A percentile compares a stretch with the other conserved stretches of the same genome.
phyloP scores from a whole-genome alignment of 805 yeast genomes.

The Zygotorulaspora florentina region DNA sequence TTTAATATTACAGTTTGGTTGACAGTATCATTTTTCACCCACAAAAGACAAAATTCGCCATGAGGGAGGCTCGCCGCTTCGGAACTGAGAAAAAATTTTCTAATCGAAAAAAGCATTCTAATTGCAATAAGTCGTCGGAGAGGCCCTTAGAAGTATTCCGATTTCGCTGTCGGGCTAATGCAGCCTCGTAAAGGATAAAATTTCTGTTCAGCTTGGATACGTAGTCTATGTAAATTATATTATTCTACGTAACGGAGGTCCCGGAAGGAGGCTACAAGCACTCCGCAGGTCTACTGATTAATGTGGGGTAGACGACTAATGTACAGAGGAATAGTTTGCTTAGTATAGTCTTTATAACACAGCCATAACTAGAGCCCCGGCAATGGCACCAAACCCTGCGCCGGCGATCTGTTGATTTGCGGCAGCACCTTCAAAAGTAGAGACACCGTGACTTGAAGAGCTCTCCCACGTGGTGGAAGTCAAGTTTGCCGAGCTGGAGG shows the following conservation, averaged over 20 bases:
- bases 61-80: background rate
- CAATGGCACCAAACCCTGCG: slow-evolving; percentile 13
- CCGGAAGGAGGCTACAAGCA: background rate
- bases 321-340: background rate
- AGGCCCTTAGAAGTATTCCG: background rate
- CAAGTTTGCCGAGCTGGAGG: slow-evolving; percentile 5
- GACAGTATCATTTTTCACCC: background rate
- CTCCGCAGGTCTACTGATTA: background rate
- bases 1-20: background rate
- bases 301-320: background rate
- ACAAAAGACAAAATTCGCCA: background rate
- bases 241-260: no score
- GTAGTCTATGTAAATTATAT: background rate
- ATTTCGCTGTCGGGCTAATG: no score
- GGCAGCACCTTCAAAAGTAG: slow-evolving; percentile 10
- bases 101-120: background rate
- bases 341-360: slow-evolving; percentile 3
- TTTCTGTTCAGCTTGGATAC: no score
- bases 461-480: slow-evolving; percentile 6
- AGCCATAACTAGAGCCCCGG: slow-evolving; percentile 12
- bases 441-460: slow-evolving; percentile 6
- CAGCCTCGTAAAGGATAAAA: no score
- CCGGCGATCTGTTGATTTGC: slow-evolving; percentile 7
- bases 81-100: background rate
- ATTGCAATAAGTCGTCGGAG: background rate